Base-by-base conservation (phyloP, 129 eudicot genomes). In the Arctium minus region DNA sequence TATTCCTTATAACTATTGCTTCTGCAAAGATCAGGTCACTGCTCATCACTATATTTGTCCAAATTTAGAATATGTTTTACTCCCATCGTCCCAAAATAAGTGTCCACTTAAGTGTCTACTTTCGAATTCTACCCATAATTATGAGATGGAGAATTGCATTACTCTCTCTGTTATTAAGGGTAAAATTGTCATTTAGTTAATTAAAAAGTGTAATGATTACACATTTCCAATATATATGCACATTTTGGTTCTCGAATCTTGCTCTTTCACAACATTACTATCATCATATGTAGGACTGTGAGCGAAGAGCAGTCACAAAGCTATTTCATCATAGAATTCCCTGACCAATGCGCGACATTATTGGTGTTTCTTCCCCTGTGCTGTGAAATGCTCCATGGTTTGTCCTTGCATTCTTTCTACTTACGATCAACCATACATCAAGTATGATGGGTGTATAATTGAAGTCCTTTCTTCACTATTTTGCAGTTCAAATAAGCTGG, bases 261-360 rank as follows among this genome's bases (percentile, higher is more conserved):
- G 42, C 18, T n/a, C 46, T 35, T 42, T 74, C 62, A 46, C 7
- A 8, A 68, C 22, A 18, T 68, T 27, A 18, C 11, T 6, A 8
- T 70, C 33, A 35, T 72, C 22, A 35, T 72, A 60, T 88, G 89
- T 87, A 94, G 98, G 98, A 94, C 79, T 94, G 98, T 77, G 98
- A 94, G 85, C 94, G 98, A 53, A 87, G 98, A 89, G 88, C 94
- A 69, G 75, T 92, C 13, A 89, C 90, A 38, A 94, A 94, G 96
- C 84, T 94, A 85, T 94, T 94, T 83, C 94, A 81, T 75, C 98
- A 94, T 79, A 94, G 97, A 82, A 82, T 70, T 46, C 87, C 85
- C 33, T 87, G 85, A 88, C 17, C 60, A n/a, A 76, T 33, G 22
- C 37, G 72, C 64, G 64, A 13, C 17, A 5, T 39, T 27, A 5